Base-by-base conservation (phyloP, 352 stramenopile genomes). In the Pythium oligandrum region DNA sequence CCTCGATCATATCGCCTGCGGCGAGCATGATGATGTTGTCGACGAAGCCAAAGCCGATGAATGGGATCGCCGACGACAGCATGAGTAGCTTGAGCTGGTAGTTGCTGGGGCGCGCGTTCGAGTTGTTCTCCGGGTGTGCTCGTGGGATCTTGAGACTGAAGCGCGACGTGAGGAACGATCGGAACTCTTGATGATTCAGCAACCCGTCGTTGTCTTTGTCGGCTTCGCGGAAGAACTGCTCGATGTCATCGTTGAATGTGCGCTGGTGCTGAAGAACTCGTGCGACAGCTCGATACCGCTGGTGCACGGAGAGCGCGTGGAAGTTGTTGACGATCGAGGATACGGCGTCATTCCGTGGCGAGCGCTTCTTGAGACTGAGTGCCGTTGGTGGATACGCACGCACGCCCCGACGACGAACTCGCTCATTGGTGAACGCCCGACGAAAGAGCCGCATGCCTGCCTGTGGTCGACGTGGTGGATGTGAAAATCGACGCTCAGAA, bases 1-100 rank as follows among this genome's bases (percentile, higher is more conserved):
- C 84, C 67, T 99, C 95, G 53, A 99, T 98, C 37, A 95, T 90
- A 56, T 98, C 95, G 6, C 96, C 95, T 0, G 90, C 90, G 5
- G 82, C 71, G 47, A 95, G 66, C 70, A 93, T 88, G 54, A 95
- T 89, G 60, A 90, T 73, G 61, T 95, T 93, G 68, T 93, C 83
- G 1, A 91, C 76, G 38, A 95, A 75, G 31, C 83, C 83, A 66
- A 95, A 95, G 46, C 78, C 83, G 9, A 92, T 68, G 61, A 92
- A 92, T 11, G 84, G 83, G 44, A 93, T 88, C 32, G 78, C 78
- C 8, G 83, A 87, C 46, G 72, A 69, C 45, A 95, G 61, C 68
- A 88, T 88, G 36, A 93, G 82, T 44, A 93, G 71, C 44, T 73
- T 73, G 33, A 92, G 75, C 61, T 92, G 82, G 34, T 78, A 63